Evolutionary conservation across 2,329 filamentous ascomycete genomes (phyloP), one percentile per base, ranked within the genome.

Genomic region (Pseudocercospora crystallina): DNA sequence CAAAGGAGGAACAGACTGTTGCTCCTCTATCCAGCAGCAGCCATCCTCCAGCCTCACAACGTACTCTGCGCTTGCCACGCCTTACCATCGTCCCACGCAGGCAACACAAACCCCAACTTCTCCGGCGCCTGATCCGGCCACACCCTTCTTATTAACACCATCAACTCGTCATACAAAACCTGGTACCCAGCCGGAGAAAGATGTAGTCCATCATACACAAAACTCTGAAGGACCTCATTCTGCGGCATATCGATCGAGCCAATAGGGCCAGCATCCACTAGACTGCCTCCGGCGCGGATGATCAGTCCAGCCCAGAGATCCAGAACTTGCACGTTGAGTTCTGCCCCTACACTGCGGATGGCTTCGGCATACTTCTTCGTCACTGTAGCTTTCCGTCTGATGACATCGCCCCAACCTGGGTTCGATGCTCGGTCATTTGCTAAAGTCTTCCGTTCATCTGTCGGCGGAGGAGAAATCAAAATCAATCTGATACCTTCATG

Each of bases 231-330:
- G 8, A 69, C 73, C 47, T 83, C 78, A 64, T 84, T 86, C 42
- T 78, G 60, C 67, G 81, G 66, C 70, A 81, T 71, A 71, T 81
- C 67, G 67, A 78, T 67, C 70, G 81, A 74, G 69, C 91, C 79
- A 20, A 42, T 39, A n/a, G 55, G 44, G 10, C 56, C 37, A 1
- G 49, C 34, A 14, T 53, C 49, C 7, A 35, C 44, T 3, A 74
- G 77, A 59, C 71, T 66, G 72, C 80, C 84, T 1, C 77, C 78
- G 2, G 77, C 74, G 39, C 81, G 77, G 48, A 81, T 76, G 84
- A 95, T 89, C 61, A 96, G 79, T 0, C 82, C 83, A 54, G 81
- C 80, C 83, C 89, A 95, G 1, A 97, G 78, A 69, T 97, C 89
- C 15, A 95, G 73, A 1, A 92, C 79, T 0, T 82, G 77, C 2